These are phyloP conservation scores for Xylaria telfairii DNA, from an alignment of 495 filamentous ascomycete species.

Conservation along the genomic window DNA sequence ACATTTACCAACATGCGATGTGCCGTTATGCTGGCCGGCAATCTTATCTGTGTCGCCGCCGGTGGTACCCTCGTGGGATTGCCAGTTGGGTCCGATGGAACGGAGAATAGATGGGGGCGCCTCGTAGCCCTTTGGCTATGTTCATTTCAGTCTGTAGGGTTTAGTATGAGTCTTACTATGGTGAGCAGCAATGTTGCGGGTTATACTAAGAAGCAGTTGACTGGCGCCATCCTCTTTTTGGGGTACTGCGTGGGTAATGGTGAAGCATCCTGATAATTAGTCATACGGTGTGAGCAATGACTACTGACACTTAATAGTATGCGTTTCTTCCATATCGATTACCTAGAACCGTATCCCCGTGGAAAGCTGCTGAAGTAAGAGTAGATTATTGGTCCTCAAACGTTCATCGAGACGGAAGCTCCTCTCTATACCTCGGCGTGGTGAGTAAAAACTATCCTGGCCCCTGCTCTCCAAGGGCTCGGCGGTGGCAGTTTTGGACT, in stretches of 20 bases:
- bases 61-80: slow-evolving; percentile 43
- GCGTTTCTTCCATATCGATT: neutral
- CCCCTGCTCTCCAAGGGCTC: neutral
- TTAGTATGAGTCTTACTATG: slow-evolving; percentile 49
- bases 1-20: slow-evolving; percentile 48
- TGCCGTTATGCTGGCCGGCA: slow-evolving; percentile 46
- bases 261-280: neutral
- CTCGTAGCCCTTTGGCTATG: slow-evolving; percentile 56
- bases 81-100: slow-evolving; percentile 40
- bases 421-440: slow-evolving; percentile 61
- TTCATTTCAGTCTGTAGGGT: slow-evolving; percentile 49
- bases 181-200: slow-evolving; percentile 58
- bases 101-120: slow-evolving; percentile 58
- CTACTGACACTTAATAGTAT: slow-evolving; percentile 20
- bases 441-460: neutral
- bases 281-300: neutral
- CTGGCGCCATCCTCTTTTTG: slow-evolving; percentile 56
- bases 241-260: slow-evolving; percentile 63
- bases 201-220: slow-evolving; percentile 63
- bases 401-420: slow-evolving; percentile 58
- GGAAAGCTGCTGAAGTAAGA: neutral
- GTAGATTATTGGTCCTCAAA: slow-evolving; percentile 58
- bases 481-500: neutral
- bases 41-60: slow-evolving; percentile 48
- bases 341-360: neutral